These are phyloP conservation scores for Ganoderma leucocontextum DNA, from an alignment of 1,284 basidiomycete genomes.

Conservation along the genomic window DNA sequence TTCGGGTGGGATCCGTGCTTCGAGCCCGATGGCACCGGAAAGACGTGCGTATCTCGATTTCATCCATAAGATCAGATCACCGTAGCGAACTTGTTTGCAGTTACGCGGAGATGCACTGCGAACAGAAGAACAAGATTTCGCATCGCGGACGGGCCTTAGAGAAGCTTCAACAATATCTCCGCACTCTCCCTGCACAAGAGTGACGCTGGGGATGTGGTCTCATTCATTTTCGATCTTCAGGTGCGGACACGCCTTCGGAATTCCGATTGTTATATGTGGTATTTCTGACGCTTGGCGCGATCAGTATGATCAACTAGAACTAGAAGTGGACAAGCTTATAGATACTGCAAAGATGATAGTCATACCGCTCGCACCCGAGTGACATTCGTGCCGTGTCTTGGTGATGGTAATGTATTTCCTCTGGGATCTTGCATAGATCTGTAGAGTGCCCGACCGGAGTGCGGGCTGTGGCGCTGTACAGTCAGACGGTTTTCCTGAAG, in stretches of 20 bases:
- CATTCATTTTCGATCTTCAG: neutral
- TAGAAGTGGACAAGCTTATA: neutral
- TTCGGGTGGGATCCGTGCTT: slow-evolving; percentile 97
- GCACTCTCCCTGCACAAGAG: slow-evolving; percentile 26
- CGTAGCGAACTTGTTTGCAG: slow-evolving; percentile 47
- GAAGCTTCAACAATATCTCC: slow-evolving; percentile 79
- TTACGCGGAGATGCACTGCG: slow-evolving; percentile 93
- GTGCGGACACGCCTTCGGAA: neutral
- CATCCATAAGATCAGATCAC: no score
- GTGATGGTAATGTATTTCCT: neutral
- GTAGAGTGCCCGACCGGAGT: neutral
- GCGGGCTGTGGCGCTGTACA: neutral
- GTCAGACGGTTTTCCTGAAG: slow-evolving; percentile 5
- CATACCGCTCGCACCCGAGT: neutral
- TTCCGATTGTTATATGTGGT: neutral
- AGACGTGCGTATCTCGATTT: slow-evolving; percentile 67
- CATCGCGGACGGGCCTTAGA: slow-evolving; percentile 91
- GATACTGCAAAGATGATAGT: neutral
- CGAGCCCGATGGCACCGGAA: slow-evolving; percentile 76
- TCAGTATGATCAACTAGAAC: neutral
- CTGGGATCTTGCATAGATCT: neutral
- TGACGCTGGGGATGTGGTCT: neutral
- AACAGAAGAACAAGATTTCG: slow-evolving; percentile 89
- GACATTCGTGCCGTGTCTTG: neutral
- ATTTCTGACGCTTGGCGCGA: neutral